Evolutionary conservation across 306 rosid genomes (phyloP).

Genomic region (Cucurbita ficifolia): DNA sequence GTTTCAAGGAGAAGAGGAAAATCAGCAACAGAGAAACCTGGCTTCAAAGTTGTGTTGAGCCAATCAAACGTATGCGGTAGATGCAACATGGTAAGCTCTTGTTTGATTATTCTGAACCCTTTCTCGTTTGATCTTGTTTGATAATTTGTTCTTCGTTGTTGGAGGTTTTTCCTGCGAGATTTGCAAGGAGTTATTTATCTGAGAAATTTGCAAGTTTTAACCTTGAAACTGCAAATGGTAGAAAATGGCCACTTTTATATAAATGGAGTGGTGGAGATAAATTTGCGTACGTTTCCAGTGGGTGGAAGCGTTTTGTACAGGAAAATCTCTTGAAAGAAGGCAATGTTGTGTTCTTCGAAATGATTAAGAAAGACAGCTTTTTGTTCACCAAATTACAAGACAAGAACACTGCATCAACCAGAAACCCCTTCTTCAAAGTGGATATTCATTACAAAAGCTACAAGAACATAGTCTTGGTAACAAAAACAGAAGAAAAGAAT

Average conservation of each 20-base stretch:
- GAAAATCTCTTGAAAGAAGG: constrained; percentile 14
- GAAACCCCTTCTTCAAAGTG: background rate
- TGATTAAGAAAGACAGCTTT: background rate
- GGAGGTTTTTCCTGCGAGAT: background rate
- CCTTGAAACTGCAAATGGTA: background rate
- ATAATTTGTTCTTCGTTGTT: background rate
- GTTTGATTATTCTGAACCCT: background rate
- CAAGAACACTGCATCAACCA: too few relatives aligned
- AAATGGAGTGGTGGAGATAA: background rate
- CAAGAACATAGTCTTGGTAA: background rate
- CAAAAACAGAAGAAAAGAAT: background rate
- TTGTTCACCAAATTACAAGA: constrained; percentile 1
- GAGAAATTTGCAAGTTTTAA: background rate
- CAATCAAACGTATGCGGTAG: background rate
- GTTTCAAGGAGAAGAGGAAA: background rate
- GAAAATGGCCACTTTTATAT: constrained; percentile 8
- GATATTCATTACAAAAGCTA: background rate
- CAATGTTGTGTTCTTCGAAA: constrained; percentile 13
- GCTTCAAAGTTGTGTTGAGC: constrained; percentile 1
- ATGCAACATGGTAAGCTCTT: constrained; percentile 1
- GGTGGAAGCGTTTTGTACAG: constrained; percentile 25
- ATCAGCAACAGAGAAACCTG: background rate
- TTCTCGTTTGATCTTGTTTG: background rate
- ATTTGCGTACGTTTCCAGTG: background rate
- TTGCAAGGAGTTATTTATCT: background rate